Conservation (phyloP, 306 rosid genomes). For the Mimosa pudica region DNA sequence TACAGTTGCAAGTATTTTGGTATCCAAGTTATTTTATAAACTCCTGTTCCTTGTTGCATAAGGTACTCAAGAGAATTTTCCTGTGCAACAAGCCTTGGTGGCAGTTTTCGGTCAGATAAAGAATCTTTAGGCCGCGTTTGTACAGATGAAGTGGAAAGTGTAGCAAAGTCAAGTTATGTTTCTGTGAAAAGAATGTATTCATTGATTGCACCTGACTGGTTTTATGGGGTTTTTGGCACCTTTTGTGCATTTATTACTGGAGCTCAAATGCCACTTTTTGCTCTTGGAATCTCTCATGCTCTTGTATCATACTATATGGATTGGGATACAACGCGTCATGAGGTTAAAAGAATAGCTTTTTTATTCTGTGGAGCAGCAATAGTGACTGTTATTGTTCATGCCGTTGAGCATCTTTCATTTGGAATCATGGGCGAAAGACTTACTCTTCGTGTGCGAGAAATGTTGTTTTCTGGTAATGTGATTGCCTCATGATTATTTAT, state of each 20-base stretch:
- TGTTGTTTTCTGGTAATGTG: slow-evolving; percentile 77
- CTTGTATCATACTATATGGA: slow-evolving; percentile 95
- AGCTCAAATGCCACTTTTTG: slow-evolving; percentile 96
- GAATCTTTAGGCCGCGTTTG: slow-evolving; percentile 68
- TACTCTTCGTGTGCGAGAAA: slow-evolving; percentile 86
- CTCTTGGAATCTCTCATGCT: slow-evolving; percentile 94
- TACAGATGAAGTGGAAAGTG: slow-evolving; percentile 56
- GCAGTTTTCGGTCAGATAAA: slow-evolving; percentile 90
- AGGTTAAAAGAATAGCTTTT: slow-evolving; percentile 67
- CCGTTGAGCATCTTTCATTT: slow-evolving; percentile 77
- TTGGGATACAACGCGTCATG: slow-evolving; percentile 83
- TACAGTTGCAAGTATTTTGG: background rate
- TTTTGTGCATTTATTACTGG: slow-evolving; percentile 82
- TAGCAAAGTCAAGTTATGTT: slow-evolving; percentile 50
- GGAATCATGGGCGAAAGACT: slow-evolving; percentile 98
- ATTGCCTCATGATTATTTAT: background rate
- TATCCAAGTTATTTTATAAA: slow-evolving; percentile 14
- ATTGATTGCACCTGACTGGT: slow-evolving; percentile 88
- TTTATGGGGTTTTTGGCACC: slow-evolving; percentile 75
- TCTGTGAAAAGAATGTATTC: slow-evolving; percentile 71
- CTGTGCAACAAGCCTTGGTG: slow-evolving; percentile 70
- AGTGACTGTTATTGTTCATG: slow-evolving; percentile 77
- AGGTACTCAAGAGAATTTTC: slow-evolving; percentile 73
- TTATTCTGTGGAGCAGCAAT: slow-evolving; percentile 77
- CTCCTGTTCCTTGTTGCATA: slow-evolving; percentile 46